phyloP scores from a whole-genome alignment of 768 basidiomycete species.

The Pisolithus microcarpus region DNA sequence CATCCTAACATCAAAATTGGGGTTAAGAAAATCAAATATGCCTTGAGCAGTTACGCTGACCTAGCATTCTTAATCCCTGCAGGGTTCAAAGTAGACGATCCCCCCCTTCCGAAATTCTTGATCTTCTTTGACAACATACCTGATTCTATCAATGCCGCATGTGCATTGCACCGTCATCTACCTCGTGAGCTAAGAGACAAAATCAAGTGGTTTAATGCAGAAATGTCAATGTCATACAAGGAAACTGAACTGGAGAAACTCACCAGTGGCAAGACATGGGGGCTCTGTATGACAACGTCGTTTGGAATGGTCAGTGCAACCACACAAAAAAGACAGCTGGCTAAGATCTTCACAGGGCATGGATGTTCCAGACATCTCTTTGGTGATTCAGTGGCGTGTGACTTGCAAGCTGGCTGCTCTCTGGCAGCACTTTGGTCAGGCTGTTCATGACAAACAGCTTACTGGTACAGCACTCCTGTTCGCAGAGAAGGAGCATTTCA shows the following conservation, averaged over 20 bases:
- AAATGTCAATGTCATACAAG: conserved; percentile 12
- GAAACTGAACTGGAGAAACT: conserved; percentile 12
- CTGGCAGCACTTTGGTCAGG: no score
- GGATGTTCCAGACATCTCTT: conserved; percentile 26
- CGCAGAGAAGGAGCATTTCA: conserved; percentile 19
- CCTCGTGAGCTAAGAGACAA: conserved; percentile 9
- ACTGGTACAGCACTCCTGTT: no score
- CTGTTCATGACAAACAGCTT: no score
- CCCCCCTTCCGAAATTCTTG: neutral
- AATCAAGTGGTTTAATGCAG: conserved; percentile 18
- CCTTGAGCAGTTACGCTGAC: no score
- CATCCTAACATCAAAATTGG: no score
- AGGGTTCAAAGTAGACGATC: neutral
- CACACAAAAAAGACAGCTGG: no score
- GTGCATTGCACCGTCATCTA: conserved; percentile 7
- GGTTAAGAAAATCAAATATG: no score
- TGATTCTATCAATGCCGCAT: neutral
- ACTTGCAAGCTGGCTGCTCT: conserved; percentile 6
- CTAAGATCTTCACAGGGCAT: conserved; percentile 23
- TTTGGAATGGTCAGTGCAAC: conserved; percentile 29
- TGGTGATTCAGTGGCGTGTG: conserved; percentile 30
- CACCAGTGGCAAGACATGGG: conserved; percentile 4
- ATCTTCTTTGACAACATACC: no score
- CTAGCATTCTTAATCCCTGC: no score
- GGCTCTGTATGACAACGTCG: conserved; percentile 24